Evolutionary conservation across 441 rosid genomes (phyloP), one percentile per base, ranked within the genome.

Genomic region (Erodium moschatum): DNA sequence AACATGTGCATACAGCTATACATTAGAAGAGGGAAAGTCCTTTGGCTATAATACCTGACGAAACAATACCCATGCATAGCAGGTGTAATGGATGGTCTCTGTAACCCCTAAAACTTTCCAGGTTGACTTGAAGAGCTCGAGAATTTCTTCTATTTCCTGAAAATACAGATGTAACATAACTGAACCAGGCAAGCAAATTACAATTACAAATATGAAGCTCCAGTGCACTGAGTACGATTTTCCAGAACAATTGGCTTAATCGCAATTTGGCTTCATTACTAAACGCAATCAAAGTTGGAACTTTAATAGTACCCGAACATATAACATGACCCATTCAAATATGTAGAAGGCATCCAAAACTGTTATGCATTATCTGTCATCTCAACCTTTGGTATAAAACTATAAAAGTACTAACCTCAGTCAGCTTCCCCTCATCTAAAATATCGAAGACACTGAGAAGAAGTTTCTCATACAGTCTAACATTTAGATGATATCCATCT

Each of bases 61-160:
- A 80, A 90, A 87, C 79, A 95, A 81, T 67, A 95, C 86, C 90
- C 90, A 95, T 13, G 95, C 84, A 72, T 87, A 95, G 86, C 95
- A 91, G 63, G 96, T 89, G 82, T 85, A 89, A 71, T 95, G 99
- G 73, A 90, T 89, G 72, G 97, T 95, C 87, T 92, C 97, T 46
- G 97, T 90, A 70, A 95, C 81, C 77, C 99, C 99, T 67, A 95
- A 84, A 75, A 92, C 89, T 77, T 94, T 91, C 99, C 99, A 92
- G 8, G 98, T 92, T 66, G 95, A 89, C 85, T 86, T 92, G 72
- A 95, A 75, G 69, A 95, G 97, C 89, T 91, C 97, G 68, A 95
- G 96, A 74, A 89, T 92, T 85, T 95, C 96, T 80, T 95, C 99
- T 75, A 87, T 97, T 83, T 91, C 99, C 99, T 95, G 80, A 66